Percentiles rank a stretch among this genome's conserved stretches.
phyloP scores from a whole-genome alignment of 2,329 filamentous ascomycete genomes.

The Aspergillus hortae region DNA sequence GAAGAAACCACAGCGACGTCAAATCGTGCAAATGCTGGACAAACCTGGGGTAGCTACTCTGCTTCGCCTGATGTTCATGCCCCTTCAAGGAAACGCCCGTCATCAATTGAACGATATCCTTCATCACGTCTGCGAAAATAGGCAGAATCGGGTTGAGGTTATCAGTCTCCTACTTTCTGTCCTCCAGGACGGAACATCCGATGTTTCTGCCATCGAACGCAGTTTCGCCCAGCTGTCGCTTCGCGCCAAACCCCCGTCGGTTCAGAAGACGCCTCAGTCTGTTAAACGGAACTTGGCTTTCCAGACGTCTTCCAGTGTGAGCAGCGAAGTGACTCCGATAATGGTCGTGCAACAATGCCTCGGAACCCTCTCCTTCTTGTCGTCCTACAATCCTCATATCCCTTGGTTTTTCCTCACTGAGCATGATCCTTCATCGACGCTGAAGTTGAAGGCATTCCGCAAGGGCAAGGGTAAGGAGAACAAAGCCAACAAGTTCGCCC shows the following conservation, averaged over 20 bases:
- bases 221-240: constrained; percentile 92
- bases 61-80: constrained; percentile 96
- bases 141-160: constrained; percentile 92
- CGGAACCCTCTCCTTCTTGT: constrained; percentile 77
- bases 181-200: constrained; percentile 89
- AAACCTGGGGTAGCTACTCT: constrained; percentile 94
- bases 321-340: constrained; percentile 85
- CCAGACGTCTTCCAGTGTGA: constrained; percentile 52
- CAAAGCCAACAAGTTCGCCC: constrained; percentile 80
- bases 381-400: constrained; percentile 79
- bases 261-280: constrained; percentile 77
- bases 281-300: constrained; percentile 72
- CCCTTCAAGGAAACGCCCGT: constrained; percentile 82
- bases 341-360: constrained; percentile 96
- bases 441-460: constrained; percentile 72
- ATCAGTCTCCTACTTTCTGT: constrained; percentile 90
- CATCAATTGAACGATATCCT: constrained; percentile 82
- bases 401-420: constrained; percentile 91
- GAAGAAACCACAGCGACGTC: constrained; percentile 69
- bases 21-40: constrained; percentile 93
- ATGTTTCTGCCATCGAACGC: constrained; percentile 88
- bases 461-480: constrained; percentile 87
- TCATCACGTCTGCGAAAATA: constrained; percentile 88
- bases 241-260: constrained; percentile 75
- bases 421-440: constrained; percentile 73